Conservation (phyloP, 164 flowering plant species). For the Liriodendron chinense region DNA sequence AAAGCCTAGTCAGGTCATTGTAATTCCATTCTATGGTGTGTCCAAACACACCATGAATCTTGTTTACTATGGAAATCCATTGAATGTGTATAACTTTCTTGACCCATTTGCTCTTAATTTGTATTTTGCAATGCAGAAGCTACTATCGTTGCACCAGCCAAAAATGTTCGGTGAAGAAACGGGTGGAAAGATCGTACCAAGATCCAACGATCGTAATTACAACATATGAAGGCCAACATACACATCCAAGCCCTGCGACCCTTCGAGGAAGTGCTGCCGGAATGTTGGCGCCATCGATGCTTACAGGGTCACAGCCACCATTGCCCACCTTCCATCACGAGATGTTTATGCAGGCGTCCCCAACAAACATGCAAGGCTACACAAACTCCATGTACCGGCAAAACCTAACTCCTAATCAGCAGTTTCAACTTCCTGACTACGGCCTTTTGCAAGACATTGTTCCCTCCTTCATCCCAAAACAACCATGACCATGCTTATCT, state of each 20-base stretch:
- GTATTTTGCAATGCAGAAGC: conserved; percentile 49
- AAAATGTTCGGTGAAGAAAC: conserved; percentile 82
- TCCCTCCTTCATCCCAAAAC: conserved; percentile 24
- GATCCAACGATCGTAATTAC: conserved; percentile 80
- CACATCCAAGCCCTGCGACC: conserved; percentile 69
- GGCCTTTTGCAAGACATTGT: conserved; percentile 42
- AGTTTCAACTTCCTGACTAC: conserved; percentile 25
- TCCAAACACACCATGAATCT: background rate
- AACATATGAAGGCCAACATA: conserved; percentile 90
- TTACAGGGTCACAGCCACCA: conserved; percentile 3
- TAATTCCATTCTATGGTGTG: background rate
- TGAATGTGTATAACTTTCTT: background rate
- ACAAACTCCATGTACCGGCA: conserved; percentile 21
- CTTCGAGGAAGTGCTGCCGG: conserved; percentile 51
- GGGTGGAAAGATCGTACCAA: conserved; percentile 78
- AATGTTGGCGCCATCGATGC: conserved; percentile 39
- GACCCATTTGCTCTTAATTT: background rate
- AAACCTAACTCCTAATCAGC: conserved; percentile 16
- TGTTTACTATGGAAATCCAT: background rate
- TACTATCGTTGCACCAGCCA: conserved; percentile 88
- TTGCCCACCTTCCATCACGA: conserved; percentile 22
- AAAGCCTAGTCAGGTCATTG: background rate
- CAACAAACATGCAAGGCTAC: conserved; percentile 9
- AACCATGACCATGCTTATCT: conserved; percentile 11
- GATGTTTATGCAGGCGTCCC: conserved; percentile 24